A percentile compares a stretch with the other conserved stretches of the same genome.
Conservation (phyloP, 768 basidiomycete genomes). For the Symmetrospora coprosmae region DNA sequence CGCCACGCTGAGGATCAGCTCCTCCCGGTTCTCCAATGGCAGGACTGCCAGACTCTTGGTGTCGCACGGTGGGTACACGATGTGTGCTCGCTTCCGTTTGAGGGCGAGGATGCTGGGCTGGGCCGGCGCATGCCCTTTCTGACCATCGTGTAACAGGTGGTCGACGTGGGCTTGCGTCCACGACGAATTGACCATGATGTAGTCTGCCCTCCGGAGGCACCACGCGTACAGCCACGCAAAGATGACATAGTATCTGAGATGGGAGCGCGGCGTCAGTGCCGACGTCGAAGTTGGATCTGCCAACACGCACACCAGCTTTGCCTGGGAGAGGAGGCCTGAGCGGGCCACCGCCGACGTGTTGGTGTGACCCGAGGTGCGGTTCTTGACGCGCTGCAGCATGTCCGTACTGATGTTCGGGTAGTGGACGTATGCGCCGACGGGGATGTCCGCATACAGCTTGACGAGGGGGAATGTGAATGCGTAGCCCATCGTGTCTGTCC, state of each 20-base stretch:
- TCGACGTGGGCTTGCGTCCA: slow-evolving; percentile 84
- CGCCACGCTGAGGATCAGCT: slow-evolving; percentile 67
- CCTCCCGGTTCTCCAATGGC: slow-evolving; percentile 46
- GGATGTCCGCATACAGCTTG: slow-evolving; percentile 48
- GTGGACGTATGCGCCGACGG: slow-evolving; percentile 82
- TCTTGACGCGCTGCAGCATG: slow-evolving; percentile 69
- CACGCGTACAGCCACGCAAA: slow-evolving; percentile 71
- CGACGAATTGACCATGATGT: slow-evolving; percentile 78
- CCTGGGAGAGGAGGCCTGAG: slow-evolving; percentile 46
- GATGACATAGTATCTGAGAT: slow-evolving; percentile 64
- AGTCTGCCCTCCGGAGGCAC: slow-evolving; percentile 52
- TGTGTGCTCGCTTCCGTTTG: slow-evolving; percentile 30
- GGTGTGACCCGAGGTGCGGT: slow-evolving; percentile 49
- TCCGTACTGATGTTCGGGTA: slow-evolving; percentile 87
- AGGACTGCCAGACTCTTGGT: slow-evolving; percentile 53
- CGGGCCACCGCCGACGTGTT: slow-evolving; percentile 49
- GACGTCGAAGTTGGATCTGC: not conserved
- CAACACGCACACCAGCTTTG: slow-evolving; percentile 51
- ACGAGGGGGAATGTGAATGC: slow-evolving; percentile 82
- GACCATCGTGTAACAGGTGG: slow-evolving; percentile 45
- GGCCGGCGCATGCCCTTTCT: slow-evolving; percentile 27
- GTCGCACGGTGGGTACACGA: slow-evolving; percentile 87
- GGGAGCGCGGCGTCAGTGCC: not conserved
- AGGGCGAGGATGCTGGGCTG: not conserved
- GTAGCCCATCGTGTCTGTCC: slow-evolving; percentile 88